Base-by-base conservation (phyloP, 2,329 filamentous ascomycete genomes). In the Fusarium goolgardi region DNA sequence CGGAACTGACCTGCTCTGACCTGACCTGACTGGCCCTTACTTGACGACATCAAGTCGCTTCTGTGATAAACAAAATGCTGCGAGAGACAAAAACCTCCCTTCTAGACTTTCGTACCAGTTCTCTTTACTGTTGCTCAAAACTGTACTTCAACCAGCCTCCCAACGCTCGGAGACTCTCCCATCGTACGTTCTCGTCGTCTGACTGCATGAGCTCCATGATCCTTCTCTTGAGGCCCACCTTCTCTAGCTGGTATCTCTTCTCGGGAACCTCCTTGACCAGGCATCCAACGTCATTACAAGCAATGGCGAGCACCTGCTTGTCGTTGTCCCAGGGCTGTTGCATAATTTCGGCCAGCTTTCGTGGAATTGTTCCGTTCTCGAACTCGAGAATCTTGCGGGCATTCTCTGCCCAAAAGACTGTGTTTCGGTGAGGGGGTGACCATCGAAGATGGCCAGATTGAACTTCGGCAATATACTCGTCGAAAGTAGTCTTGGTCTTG, bases 121-220 rank as follows among this genome's bases (percentile, higher is more conserved):
- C 62, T 71, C 71, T 72, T 58, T 63, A 74, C 72, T 74, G 67
- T 67, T 77, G 73, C 70, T 88, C 86, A 71, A 89, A 88, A 78
- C 85, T 88, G 73, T 88, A 89, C 82, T 88, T 88, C 74, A 89
- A 78, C 86, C 86, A 89, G 20, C 85, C 85, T 21, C 86, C 86
- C 40, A 97, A 88, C 18, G 94, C 94, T 74, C 91, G 88, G 81
- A 97, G 81, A 79, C 92, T 96, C 83, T 97, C 94, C 93, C 94
- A 97, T 75, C 94, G 86, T 46, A 97, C 93, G 62, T 88, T 90
- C 82, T 97, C 94, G 74, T 97, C 93, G 60, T 89, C 85, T 76
- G 96, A 93, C 74, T 88, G 90, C 94, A 97, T 97, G 75, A 97
- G 84, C 81, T 94, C 92, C 94, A 97, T 97, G 63, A 97, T 90